These are phyloP conservation scores for Teratosphaeria destructans DNA, from an alignment of 2,329 filamentous ascomycete species.

Conservation along the genomic window DNA sequence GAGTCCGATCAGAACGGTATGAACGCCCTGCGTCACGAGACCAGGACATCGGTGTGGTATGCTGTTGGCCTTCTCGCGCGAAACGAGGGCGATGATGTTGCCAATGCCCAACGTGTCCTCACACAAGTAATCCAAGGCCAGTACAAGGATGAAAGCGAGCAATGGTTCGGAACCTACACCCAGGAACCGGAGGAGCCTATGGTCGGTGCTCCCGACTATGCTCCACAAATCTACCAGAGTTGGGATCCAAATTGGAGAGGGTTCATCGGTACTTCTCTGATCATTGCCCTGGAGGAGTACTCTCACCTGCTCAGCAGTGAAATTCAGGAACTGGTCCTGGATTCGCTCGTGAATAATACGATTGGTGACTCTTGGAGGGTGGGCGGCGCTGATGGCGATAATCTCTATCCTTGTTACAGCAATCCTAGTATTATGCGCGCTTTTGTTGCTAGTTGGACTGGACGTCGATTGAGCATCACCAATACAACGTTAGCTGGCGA, in stretches of 20 bases:
- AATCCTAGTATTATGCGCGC: slow-evolving; percentile 55
- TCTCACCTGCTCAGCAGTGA: slow-evolving; percentile 34
- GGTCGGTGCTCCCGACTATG: slow-evolving; percentile 43
- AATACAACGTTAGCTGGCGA: slow-evolving; percentile 53
- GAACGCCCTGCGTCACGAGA: slow-evolving; percentile 45
- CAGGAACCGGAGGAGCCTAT: slow-evolving; percentile 47
- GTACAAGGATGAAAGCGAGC: slow-evolving; percentile 39
- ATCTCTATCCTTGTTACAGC: slow-evolving; percentile 52
- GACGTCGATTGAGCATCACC: slow-evolving; percentile 40
- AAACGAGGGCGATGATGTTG: slow-evolving; percentile 40
- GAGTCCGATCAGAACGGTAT: slow-evolving; percentile 26
- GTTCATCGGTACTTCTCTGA: slow-evolving; percentile 50
- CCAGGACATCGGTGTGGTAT: slow-evolving; percentile 49
- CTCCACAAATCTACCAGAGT: slow-evolving; percentile 41
- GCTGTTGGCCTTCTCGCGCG: slow-evolving; percentile 47
- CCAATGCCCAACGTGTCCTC: slow-evolving; percentile 45
- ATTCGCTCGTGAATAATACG: slow-evolving; percentile 45
- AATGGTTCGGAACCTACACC: slow-evolving; percentile 50
- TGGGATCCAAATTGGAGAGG: slow-evolving; percentile 58
- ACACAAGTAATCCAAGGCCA: slow-evolving; percentile 44
- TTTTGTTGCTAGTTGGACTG: slow-evolving; percentile 50
- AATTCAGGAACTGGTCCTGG: slow-evolving; percentile 37
- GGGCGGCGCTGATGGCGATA: slow-evolving; percentile 49
- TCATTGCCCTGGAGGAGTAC: slow-evolving; percentile 51
- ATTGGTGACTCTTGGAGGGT: slow-evolving; percentile 52